phyloP scores from a whole-genome alignment of 1,139 yeast genomes.

The Candida sanyaensis region DNA sequence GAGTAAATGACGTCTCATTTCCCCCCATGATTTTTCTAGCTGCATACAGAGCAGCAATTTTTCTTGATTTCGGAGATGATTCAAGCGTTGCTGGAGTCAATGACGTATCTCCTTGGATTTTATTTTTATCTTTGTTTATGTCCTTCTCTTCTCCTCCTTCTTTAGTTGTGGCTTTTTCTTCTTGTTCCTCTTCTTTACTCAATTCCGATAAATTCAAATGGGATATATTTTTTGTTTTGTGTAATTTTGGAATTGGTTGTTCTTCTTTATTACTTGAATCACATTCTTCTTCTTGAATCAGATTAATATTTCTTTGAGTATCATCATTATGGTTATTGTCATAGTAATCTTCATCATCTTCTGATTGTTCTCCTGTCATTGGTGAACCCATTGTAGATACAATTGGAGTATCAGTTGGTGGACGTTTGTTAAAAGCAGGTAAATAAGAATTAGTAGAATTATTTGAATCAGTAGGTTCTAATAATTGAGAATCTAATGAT shows the following conservation, averaged over 20 bases:
- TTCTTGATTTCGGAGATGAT: slow-evolving; percentile 7
- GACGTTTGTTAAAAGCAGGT: slow-evolving; percentile 68
- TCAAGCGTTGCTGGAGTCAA: slow-evolving; percentile 15
- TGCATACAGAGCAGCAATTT: slow-evolving; percentile 13
- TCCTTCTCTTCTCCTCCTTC: neutral
- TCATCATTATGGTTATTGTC: slow-evolving; percentile 10
- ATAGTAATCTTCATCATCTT: slow-evolving; percentile 21
- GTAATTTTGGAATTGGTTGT: slow-evolving; percentile 14
- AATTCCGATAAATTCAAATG: slow-evolving; percentile 44
- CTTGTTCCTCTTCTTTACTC: slow-evolving; percentile 7
- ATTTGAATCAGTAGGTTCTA: slow-evolving; percentile 20
- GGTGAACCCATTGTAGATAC: slow-evolving; percentile 61
- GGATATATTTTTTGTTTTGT: slow-evolving; percentile 40
- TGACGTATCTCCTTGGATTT: slow-evolving; percentile 5
- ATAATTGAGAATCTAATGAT: slow-evolving; percentile 31
- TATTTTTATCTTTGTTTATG: neutral
- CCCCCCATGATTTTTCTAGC: slow-evolving; percentile 6
- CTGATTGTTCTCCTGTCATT: slow-evolving; percentile 30
- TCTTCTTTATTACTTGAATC: slow-evolving; percentile 10
- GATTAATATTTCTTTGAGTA: slow-evolving; percentile 5
- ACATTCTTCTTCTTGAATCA: slow-evolving; percentile 8
- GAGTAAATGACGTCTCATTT: neutral
- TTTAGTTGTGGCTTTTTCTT: neutral
- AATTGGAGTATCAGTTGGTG: slow-evolving; percentile 71
- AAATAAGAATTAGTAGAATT: slow-evolving; percentile 21